Evolutionary conservation across 2,329 filamentous ascomycete genomes (phyloP), one percentile per base, ranked within the genome.

Genomic region (Cordyceps fumosorosea): DNA sequence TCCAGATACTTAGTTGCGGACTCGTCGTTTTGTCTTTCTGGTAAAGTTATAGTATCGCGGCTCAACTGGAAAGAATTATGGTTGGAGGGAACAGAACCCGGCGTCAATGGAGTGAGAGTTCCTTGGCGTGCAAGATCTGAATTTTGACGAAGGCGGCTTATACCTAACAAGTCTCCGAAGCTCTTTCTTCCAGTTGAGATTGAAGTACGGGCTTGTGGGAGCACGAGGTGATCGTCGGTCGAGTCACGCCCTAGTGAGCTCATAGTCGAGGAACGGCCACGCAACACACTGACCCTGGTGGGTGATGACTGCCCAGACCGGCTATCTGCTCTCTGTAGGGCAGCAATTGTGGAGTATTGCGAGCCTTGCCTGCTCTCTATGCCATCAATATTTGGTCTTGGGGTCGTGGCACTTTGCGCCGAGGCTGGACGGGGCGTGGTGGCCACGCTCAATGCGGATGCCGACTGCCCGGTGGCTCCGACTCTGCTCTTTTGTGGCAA

Each of bases 151-250:
- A 96, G 82, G 65, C 93, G 85, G 65, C 86, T 83, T 22, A 97
- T 78, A 16, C 86, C 88, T 69, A 99, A 87, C 22, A 98, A 79
- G 67, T 96, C 95, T 59, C 93, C 91, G 68, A 99, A 91, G 74
- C 93, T 98, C 75, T 93, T 95, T 60, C 95, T 85, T 5, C 93
- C 92, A n/a, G 89, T 93, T 0, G 91, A 96, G 1, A 89, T 91
- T 1, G 93, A 96, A 6, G 86, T 93, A 57, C 92, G 83, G n/a
- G 86, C 75, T 26, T 84, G 84, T 4, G 87, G 86, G 3, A 88
- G 86, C 7, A 85, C 80, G 5, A 89, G 81, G 60, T 87, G 85
- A 40, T 89, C 85, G 64, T 91, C 90, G 60, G 87, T 86, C 0
- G 88, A 90, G 60, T 84, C 82, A 65, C 89, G 86, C 20, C 88